Evolutionary conservation across 75 land plant genomes (phyloP), one percentile per base, ranked within the genome.

Genomic region (Selaginella moellendorffii): DNA sequence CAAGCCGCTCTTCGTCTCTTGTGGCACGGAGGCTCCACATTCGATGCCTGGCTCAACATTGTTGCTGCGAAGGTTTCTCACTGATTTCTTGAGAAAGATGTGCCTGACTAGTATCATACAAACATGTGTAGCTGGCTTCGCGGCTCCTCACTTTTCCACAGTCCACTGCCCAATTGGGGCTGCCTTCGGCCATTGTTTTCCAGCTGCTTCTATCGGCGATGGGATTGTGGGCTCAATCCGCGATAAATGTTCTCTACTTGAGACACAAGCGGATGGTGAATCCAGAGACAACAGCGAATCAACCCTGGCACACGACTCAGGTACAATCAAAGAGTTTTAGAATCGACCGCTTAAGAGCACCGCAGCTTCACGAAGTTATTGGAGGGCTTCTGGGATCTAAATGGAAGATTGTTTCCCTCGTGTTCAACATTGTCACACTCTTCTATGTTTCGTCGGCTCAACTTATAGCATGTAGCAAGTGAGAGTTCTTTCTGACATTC

Each of bases 401-500:
- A 67, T 63, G 71, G 64, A 74, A 70, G 63, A 19, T 67, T 71
- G 22, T 65, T n/a, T 72, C 74, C 1, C 69, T 82, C 26, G 75
- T 72, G 0, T 82, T 82, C 72, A 82, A 82, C 72, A 69, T 71
- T 28, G 69, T 76, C 27, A 63, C 71, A 31, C 79, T 82, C 5
- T 61, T 70, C 5, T 80, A 76, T 24, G 84, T 69, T 26, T 80
- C 77, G 53, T 76, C 77, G 22, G 65, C 76, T 14, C 82, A 79
- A 60, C 75, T 82, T 23, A 80, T 82, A 20, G 84, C 84, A 22
- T 82, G 84, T 65, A 72, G 82, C 61, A 82, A 79, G 84, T 79
- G n/a, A n/a, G n/a, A n/a, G n/a, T n/a, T n/a, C n/a, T n/a, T n/a
- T n/a, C n/a, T n/a, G n/a, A n/a, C n/a, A n/a, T n/a, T n/a, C n/a